These are phyloP conservation scores for Hypoxylon sp. DNA, from an alignment of 2,329 filamentous ascomycete genomes.

Conservation along the genomic window DNA sequence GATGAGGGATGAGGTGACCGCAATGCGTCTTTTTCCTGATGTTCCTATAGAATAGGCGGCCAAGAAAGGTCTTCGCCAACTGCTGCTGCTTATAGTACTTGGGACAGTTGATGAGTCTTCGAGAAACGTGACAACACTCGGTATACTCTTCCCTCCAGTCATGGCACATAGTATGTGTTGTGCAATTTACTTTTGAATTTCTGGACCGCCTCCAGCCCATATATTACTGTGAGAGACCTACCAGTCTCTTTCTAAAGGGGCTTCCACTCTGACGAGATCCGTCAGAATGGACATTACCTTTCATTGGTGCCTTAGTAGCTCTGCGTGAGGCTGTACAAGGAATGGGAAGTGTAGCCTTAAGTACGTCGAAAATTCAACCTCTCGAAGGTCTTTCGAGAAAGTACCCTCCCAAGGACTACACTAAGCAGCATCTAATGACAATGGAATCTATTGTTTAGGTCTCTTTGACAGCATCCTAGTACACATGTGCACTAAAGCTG, in stretches of 20 bases:
- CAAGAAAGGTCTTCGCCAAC: slow-evolving; percentile 41
- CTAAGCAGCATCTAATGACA: neutral
- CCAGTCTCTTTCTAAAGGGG: neutral
- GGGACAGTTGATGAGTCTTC: slow-evolving; percentile 44
- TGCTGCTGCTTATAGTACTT: slow-evolving; percentile 46
- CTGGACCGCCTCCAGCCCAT: neutral
- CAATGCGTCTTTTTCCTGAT: slow-evolving; percentile 42
- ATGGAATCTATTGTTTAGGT: slow-evolving; percentile 24
- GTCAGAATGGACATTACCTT: slow-evolving; percentile 7
- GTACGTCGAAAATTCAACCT: neutral
- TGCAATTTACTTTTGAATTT: neutral
- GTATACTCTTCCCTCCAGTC: slow-evolving; percentile 43
- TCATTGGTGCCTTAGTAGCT: neutral
- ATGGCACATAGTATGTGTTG: slow-evolving; percentile 47
- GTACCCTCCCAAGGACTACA: slow-evolving; percentile 10
- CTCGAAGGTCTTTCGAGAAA: slow-evolving; percentile 29
- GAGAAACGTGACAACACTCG: slow-evolving; percentile 46
- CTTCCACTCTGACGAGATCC: neutral
- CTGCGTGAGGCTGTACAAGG: too few relatives aligned
- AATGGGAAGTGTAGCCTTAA: slow-evolving; percentile 9
- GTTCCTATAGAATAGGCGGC: slow-evolving; percentile 37
- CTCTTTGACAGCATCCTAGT: slow-evolving; percentile 15
- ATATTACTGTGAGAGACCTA: neutral
- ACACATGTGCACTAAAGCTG: neutral
- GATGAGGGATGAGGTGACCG: slow-evolving; percentile 46